phyloP scores from a whole-genome alignment of 2,329 filamentous ascomycete species.

The Thelonectria blattea region DNA sequence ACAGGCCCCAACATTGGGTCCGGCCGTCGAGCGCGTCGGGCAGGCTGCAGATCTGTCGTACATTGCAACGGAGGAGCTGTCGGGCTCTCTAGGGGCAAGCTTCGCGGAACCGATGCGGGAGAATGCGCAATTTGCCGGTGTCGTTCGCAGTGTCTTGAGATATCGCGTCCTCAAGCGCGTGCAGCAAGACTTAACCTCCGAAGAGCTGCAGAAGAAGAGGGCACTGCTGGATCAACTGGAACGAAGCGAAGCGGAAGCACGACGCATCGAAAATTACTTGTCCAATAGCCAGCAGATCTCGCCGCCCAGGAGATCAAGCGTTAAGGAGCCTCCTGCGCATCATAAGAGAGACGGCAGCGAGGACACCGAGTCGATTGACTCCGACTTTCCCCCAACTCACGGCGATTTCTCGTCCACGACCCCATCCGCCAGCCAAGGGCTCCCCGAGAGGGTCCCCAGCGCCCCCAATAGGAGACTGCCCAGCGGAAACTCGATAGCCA shows the following conservation, averaged over 20 bases:
- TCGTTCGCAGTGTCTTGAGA: conserved; percentile 85
- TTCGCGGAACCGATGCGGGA: conserved; percentile 99
- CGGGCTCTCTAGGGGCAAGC: conserved; percentile 83
- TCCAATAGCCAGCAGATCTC: conserved; percentile 70
- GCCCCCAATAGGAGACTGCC: conserved; percentile 75
- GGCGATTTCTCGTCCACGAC: conserved; percentile 68
- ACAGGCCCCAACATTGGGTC: conserved; percentile 83
- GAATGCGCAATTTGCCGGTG: conserved; percentile 94
- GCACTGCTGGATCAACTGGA: conserved; percentile 86
- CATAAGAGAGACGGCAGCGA: conserved; percentile 67
- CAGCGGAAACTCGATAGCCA: conserved; percentile 89
- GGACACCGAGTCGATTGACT: conserved; percentile 90
- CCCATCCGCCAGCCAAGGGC: conserved; percentile 77
- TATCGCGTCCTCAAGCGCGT: conserved; percentile 93
- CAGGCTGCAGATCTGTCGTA: conserved; percentile 97
- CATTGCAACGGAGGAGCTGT: conserved; percentile 91
- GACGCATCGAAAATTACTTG: conserved; percentile 91
- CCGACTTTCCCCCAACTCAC: conserved; percentile 91
- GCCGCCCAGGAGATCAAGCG: conserved; percentile 70
- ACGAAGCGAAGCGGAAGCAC: conserved; percentile 88
- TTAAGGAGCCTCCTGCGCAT: conserved; percentile 57
- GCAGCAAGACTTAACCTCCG: conserved; percentile 95
- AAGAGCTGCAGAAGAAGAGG: conserved; percentile 89
- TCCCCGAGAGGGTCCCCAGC: conserved; percentile 60
- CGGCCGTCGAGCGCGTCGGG: conserved; percentile 91